Conservation (phyloP, 768 basidiomycete genomes). For the Clitopilus hobsonii region DNA sequence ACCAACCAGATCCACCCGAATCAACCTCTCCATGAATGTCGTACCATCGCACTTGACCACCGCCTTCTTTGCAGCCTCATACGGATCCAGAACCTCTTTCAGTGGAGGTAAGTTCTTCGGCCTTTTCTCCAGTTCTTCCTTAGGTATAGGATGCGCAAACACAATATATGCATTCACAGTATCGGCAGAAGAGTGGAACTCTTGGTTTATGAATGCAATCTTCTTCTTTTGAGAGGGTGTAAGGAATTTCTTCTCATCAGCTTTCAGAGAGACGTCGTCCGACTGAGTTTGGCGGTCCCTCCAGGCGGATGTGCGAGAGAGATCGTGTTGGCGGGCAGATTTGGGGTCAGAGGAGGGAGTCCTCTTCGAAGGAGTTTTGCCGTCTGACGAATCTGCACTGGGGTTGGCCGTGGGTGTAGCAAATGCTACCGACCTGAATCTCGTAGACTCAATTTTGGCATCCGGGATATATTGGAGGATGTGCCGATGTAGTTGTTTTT, state of each 20-base stretch:
- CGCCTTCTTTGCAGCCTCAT: constrained; percentile 59
- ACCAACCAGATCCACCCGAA: constrained; percentile 73
- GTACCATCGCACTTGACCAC: constrained; percentile 64
- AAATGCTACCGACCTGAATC: constrained; percentile 93
- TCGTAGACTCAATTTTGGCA: constrained; percentile 85
- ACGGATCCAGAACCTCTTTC: constrained; percentile 53
- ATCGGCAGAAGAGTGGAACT: constrained; percentile 76
- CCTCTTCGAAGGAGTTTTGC: constrained; percentile 23
- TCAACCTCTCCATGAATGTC: constrained; percentile 67
- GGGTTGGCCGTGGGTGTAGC: constrained; percentile 71
- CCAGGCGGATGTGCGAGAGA: constrained; percentile 60
- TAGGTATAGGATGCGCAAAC: constrained; percentile 64
- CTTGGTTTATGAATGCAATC: constrained; percentile 90
- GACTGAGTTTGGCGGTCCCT: constrained; percentile 41
- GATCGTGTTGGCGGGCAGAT: constrained; percentile 42
- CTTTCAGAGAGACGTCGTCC: constrained; percentile 17
- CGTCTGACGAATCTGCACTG: constrained; percentile 29
- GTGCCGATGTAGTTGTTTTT: constrained; percentile 75
- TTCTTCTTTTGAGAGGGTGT: constrained; percentile 86
- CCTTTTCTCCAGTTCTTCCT: constrained; percentile 12
- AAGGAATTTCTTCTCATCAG: constrained; percentile 62
- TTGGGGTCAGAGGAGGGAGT: constrained; percentile 17
- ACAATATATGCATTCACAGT: constrained; percentile 88
- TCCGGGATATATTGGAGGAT: constrained; percentile 66
- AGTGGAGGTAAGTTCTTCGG: constrained; percentile 49